Evolutionary conservation across 2,329 filamentous ascomycete species (phyloP).

Genomic region (Scolecobasidium constrictum): DNA sequence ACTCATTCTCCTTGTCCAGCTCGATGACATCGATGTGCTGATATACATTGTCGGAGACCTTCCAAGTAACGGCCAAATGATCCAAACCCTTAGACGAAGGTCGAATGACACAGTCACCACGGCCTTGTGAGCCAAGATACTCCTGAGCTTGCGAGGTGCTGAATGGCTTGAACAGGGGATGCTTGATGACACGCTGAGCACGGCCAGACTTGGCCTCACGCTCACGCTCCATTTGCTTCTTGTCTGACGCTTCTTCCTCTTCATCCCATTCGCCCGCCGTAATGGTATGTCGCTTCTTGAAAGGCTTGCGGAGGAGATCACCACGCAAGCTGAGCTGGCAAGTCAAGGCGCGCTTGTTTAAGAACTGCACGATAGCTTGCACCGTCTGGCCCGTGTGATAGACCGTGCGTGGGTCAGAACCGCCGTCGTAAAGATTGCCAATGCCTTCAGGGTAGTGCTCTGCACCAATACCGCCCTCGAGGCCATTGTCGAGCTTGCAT

Average conservation of each 20-base stretch:
- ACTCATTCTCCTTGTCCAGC: slow-evolving; percentile 93
- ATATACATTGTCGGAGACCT: slow-evolving; percentile 90
- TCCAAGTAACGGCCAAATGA: slow-evolving; percentile 95
- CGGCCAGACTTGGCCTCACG: slow-evolving; percentile 79
- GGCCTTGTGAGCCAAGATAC: slow-evolving; percentile 73
- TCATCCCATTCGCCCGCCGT: slow-evolving; percentile 82
- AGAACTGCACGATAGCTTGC: slow-evolving; percentile 32
- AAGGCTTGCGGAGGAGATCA: slow-evolving; percentile 64
- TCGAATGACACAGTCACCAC: slow-evolving; percentile 87
- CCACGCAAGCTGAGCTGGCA: slow-evolving; percentile 79
- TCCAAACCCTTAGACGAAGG: slow-evolving; percentile 93
- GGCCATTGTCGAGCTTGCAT: slow-evolving; percentile 84
- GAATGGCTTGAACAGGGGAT: slow-evolving; percentile 89
- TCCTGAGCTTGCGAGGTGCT: slow-evolving; percentile 89
- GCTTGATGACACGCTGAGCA: slow-evolving; percentile 90
- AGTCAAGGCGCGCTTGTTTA: slow-evolving; percentile 78
- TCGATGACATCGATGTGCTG: slow-evolving; percentile 97
- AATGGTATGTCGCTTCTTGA: slow-evolving; percentile 52
- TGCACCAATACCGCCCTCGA: slow-evolving; percentile 78
- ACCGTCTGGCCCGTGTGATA: slow-evolving; percentile 4
- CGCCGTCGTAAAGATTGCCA: slow-evolving; percentile 40
- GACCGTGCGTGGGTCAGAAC: slow-evolving; percentile 24
- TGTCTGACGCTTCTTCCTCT: slow-evolving; percentile 67
- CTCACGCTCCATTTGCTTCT: slow-evolving; percentile 65
- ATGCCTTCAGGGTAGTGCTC: slow-evolving; percentile 69